Base-by-base conservation (phyloP, 2,329 filamentous ascomycete species). In the Penicillium sp. region DNA sequence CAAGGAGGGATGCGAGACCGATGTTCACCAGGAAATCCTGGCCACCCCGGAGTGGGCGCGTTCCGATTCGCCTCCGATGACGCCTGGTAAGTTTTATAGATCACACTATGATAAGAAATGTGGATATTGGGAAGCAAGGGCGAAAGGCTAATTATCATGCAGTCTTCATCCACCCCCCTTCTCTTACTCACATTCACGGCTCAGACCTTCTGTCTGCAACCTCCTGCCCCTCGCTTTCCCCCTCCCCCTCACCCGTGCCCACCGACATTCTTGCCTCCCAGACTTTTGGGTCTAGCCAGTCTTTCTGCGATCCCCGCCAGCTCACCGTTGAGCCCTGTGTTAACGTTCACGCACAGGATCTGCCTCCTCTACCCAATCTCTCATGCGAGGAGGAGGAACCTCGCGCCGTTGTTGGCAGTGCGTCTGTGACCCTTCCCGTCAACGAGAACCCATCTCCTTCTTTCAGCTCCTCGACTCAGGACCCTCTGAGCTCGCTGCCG, bases 261-360 rank as follows among this genome's bases (percentile, higher is more conserved):
- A 68, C 72, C 41, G 68, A 90, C 60, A 90, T 91, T 55, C 84
- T 94, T 58, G 91, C 90, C 27, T 87, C 89, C 48, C 89, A 90
- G 27, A 85, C 89, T 61, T 67, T 73, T 62, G 53, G 47, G 13
- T 69, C 66, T 81, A 84, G 68, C 86, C 89, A 55, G 79, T 88
- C 72, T 70, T 96, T 94, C 75, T 96, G 93, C 77, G 93, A 97
- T 72, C 93, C 93, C 35, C 88, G 93, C 70, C 91, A 96, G 72
- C 80, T 97, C 63, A 96, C 90, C 21, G 90, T 96, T 35, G 79
- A 80, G 59, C 72, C 79, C 41, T 77, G 77, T 29, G 82, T 79
- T 53, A 75, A 76, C 54, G 64, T 70, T 25, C 65, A 71, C 51
- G 73, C 79, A 69, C 75, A 79, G 61, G 88, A 91, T 65, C 88